These are phyloP conservation scores for Fusarium domesticum DNA, from an alignment of 2,329 filamentous ascomycete species.

Conservation along the genomic window DNA sequence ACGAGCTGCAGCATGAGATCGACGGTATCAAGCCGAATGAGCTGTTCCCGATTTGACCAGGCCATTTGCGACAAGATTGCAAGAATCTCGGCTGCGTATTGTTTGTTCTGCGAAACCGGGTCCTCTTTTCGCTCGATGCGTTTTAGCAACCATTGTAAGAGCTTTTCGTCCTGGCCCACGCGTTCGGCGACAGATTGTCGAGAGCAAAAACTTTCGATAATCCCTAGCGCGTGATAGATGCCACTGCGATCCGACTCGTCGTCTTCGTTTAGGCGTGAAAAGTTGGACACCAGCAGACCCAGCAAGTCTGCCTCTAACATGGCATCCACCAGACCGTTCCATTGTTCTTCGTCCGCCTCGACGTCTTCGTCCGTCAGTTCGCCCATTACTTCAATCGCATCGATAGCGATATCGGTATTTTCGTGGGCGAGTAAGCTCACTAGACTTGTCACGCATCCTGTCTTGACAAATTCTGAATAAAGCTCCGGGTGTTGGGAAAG, in stretches of 20 bases:
- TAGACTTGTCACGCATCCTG: conserved; percentile 70
- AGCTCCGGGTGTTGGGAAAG: conserved; percentile 82
- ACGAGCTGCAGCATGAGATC: conserved; percentile 80
- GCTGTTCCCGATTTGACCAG: conserved; percentile 57
- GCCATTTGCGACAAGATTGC: conserved; percentile 84
- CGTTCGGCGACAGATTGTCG: conserved; percentile 64
- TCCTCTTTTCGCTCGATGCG: conserved; percentile 69
- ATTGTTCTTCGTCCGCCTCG: conserved; percentile 73
- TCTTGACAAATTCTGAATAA: conserved; percentile 74
- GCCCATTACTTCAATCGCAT: conserved; percentile 80
- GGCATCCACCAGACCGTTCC: conserved; percentile 70
- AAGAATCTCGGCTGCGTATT: conserved; percentile 88
- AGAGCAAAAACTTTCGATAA: conserved; percentile 84
- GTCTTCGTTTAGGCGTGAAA: conserved; percentile 76
- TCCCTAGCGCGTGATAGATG: conserved; percentile 78
- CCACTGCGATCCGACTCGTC: conserved; percentile 71
- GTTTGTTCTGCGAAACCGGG: conserved; percentile 81
- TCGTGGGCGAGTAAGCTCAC: conserved; percentile 86
- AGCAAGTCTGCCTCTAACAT: conserved; percentile 68
- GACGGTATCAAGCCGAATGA: conserved; percentile 67
- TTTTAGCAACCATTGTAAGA: conserved; percentile 74
- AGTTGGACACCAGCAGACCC: conserved; percentile 71
- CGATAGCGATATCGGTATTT: conserved; percentile 95
- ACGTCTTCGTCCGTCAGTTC: conserved; percentile 95
- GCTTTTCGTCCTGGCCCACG: conserved; percentile 64